Percentiles rank a stretch among this genome's conserved stretches.
Evolutionary conservation across 345 rosid genomes (phyloP).

Genomic region (Dimocarpus longan): DNA sequence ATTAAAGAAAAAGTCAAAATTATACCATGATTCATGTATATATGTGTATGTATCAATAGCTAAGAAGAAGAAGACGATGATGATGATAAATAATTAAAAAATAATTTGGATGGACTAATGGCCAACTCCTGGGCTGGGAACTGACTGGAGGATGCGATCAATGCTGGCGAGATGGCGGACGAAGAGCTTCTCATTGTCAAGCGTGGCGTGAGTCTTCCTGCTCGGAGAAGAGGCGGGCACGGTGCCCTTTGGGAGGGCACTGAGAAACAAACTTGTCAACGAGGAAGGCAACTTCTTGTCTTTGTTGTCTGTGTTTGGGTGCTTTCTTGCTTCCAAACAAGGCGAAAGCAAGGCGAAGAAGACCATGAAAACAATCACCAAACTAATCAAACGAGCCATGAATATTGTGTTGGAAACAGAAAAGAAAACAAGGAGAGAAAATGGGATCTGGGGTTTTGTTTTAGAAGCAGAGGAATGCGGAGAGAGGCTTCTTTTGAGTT

Average conservation of each 20-base stretch:
- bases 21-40: neutral
- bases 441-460: constrained; percentile 22
- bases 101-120: constrained; percentile 31
- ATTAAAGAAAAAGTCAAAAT: constrained; percentile 1
- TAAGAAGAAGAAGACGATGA: neutral
- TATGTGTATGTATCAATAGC: neutral
- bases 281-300: constrained; percentile 22
- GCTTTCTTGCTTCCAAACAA: constrained; percentile 50
- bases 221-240: constrained; percentile 64
- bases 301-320: constrained; percentile 17
- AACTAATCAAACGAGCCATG: constrained; percentile 50
- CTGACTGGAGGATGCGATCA: constrained; percentile 67
- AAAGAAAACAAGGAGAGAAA: neutral
- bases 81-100: neutral
- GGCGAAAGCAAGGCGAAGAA: constrained; percentile 34
- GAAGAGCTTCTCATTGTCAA: constrained; percentile 50
- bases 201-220: constrained; percentile 60
- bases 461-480: constrained; percentile 5
- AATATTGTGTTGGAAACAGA: neutral
- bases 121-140: constrained; percentile 91
- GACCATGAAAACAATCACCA: constrained; percentile 37
- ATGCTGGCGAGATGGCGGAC: constrained; percentile 58
- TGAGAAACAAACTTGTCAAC: constrained; percentile 41
- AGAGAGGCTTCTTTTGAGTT: neutral
- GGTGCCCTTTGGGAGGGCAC: constrained; percentile 65